Conservation (phyloP, 2,329 filamentous ascomycete species). For the Exophiala lecanii-corni region DNA sequence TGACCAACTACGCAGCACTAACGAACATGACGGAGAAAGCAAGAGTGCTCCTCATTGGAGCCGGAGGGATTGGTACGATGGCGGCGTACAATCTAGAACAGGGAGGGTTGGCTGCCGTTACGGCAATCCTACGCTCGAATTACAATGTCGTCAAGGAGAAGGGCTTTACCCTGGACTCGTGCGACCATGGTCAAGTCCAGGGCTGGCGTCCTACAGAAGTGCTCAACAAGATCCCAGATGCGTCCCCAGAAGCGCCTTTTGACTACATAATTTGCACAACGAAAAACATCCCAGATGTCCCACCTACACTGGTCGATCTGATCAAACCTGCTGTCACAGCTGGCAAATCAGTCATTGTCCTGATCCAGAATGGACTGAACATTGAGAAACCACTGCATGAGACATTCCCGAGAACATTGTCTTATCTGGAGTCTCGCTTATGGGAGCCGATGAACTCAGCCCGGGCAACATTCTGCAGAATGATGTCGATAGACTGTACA, state of each 20-base stretch:
- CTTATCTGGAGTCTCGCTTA: constrained; percentile 51
- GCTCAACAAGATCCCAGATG: constrained; percentile 45
- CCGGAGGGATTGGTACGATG: constrained; percentile 56
- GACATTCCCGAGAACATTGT: constrained; percentile 48
- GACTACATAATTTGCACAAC: constrained; percentile 56
- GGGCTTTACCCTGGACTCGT: constrained; percentile 53
- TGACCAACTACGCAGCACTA: too few species aligned
- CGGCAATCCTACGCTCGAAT: constrained; percentile 55
- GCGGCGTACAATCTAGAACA: constrained; percentile 52
- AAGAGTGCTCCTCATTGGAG: constrained; percentile 51
- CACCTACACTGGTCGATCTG: constrained; percentile 46
- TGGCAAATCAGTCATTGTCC: constrained; percentile 49
- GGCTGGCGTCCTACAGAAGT: constrained; percentile 51
- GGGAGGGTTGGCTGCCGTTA: constrained; percentile 49
- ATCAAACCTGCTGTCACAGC: constrained; percentile 50
- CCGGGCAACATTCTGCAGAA: constrained; percentile 51
- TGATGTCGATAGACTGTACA: constrained; percentile 46
- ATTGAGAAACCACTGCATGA: constrained; percentile 53
- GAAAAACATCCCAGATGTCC: constrained; percentile 55
- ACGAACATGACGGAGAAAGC: constrained; percentile 27
- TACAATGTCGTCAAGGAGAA: constrained; percentile 45
- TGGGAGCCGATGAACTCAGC: constrained; percentile 46
- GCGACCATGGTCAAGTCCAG: constrained; percentile 45
- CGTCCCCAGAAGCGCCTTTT: constrained; percentile 36
- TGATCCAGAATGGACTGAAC: constrained; percentile 61